Evolutionary conservation across 148 eudicot genomes (phyloP), one percentile per base, ranked within the genome.

Genomic region (Selenicereus undatus): DNA sequence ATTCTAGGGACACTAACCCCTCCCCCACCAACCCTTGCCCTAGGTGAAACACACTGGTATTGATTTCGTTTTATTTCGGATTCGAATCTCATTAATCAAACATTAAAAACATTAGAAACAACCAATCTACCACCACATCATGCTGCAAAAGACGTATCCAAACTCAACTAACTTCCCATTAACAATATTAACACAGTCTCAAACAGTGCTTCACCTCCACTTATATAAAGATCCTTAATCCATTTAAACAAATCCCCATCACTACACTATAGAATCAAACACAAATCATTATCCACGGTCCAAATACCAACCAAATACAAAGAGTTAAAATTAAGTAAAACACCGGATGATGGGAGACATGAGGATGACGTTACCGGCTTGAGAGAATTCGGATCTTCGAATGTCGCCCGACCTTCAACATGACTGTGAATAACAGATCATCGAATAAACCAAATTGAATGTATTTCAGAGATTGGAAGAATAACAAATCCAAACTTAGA

Each of bases 311-410:
- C 32, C 51, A 10, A 6, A 60, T 21, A 29, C 17, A 35, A 71
- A 43, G 64, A 71, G 71, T 72, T 30, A 65, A 82, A 50, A 42
- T 12, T 30, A 77, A 66, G 68, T 5, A 29, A 72, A 70, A 80
- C 52, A 39, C 11, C 5, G 39, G 21, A 39, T 32, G 43, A 7
- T 39, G 43, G 43, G 43, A 39, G 43, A 39, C 1, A 39, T 39
- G 7, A 39, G 43, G 3, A 39, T 39, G 14, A 51, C n/a, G 11
- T 58, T 81, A 95, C 99, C 92, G 86, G 88, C 78, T 91, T 87
- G 70, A 88, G 72, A 6, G 99, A 95, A 89, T 91, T 93, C 27
- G 99, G 99, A 89, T 95, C 97, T 89, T 95, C 95, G 45, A 95
- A 81, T 24, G 81, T 75, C 17, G 97, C 91, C 73, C 84, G 79